These are phyloP conservation scores for Seiridium unicorne DNA, from an alignment of 2,329 filamentous ascomycete genomes.

Conservation along the genomic window DNA sequence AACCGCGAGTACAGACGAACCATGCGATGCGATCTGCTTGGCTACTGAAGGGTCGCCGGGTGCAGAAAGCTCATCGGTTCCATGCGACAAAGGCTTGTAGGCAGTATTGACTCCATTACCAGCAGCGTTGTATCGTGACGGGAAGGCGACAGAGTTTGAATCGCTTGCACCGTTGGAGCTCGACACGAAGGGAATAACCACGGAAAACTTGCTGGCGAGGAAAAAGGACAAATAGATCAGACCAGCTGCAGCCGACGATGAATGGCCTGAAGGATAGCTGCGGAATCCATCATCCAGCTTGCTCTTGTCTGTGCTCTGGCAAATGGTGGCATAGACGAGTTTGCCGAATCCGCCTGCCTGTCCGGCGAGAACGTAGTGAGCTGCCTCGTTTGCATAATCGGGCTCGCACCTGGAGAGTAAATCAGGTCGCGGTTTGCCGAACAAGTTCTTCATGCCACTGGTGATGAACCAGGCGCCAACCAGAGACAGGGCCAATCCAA, in stretches of 20 bases:
- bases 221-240: conserved; percentile 85
- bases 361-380: conserved; percentile 57
- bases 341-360: conserved; percentile 55
- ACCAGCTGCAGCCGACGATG: conserved; percentile 74
- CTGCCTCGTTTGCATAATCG: conserved; percentile 60
- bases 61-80: conserved; percentile 24
- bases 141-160: conserved; percentile 56
- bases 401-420: conserved; percentile 77
- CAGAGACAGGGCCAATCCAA: conserved; percentile 74
- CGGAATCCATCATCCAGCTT: conserved; percentile 79
- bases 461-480: conserved; percentile 77
- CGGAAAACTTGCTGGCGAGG: conserved; percentile 78
- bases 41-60: conserved; percentile 25
- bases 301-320: conserved; percentile 59
- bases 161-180: conserved; percentile 45
- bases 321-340: conserved; percentile 76
- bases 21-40: conserved; percentile 31
- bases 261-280: conserved; percentile 78
- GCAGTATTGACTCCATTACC: conserved; percentile 35
- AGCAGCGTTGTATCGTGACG: conserved; percentile 61
- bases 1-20: conserved; percentile 45
- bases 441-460: conserved; percentile 78
- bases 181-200: conserved; percentile 69
- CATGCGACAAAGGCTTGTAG: conserved; percentile 31
- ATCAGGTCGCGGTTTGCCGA: conserved; percentile 74